A percentile compares a stretch with the other conserved stretches of the same genome.
Conservation (phyloP, 768 basidiomycete species). For the Boletus reticulatus region DNA sequence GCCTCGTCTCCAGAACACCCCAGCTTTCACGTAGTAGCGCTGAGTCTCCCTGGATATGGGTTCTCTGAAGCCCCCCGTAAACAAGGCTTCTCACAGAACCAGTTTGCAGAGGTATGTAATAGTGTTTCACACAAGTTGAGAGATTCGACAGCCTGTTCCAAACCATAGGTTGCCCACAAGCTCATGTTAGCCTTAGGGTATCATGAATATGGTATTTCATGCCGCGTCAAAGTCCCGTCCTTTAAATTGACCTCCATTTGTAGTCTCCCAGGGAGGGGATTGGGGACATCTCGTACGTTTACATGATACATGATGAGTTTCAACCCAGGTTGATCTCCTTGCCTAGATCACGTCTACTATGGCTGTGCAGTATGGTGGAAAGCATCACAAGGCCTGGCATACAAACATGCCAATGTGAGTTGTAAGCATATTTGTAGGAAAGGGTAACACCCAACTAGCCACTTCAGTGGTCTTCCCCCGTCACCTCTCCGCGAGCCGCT, state of each 20-base stretch:
- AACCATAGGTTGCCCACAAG: conserved; percentile 41
- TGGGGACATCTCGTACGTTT: conserved; percentile 40
- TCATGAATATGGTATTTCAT: conserved; percentile 41
- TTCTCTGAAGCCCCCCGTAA: conserved; percentile 58
- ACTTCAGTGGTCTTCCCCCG: conserved; percentile 24
- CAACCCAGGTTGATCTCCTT: neutral
- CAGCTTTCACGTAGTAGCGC: conserved; percentile 60
- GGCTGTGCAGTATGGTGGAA: conserved; percentile 37
- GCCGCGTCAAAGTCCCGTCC: neutral
- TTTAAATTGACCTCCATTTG: neutral
- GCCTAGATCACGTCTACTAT: conserved; percentile 35
- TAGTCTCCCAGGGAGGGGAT: conserved; percentile 51
- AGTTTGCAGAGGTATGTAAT: conserved; percentile 54
- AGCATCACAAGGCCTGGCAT: conserved; percentile 51
- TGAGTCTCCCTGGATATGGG: conserved; percentile 59
- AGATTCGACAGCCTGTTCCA: neutral
- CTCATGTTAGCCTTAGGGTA: conserved; percentile 51
- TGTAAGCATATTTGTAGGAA: too few relatives aligned
- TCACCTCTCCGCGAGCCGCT: conserved; percentile 29
- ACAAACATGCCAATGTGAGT: conserved; percentile 46
- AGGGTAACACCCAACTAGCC: neutral
- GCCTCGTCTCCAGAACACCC: conserved; percentile 41
- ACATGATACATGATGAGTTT: neutral
- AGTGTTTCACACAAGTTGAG: neutral
- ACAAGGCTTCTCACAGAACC: conserved; percentile 46